Percentiles rank a stretch among this genome's conserved stretches.
phyloP scores from a whole-genome alignment of 768 basidiomycete species.

The Tylopilus plumbeoviolaceoides region DNA sequence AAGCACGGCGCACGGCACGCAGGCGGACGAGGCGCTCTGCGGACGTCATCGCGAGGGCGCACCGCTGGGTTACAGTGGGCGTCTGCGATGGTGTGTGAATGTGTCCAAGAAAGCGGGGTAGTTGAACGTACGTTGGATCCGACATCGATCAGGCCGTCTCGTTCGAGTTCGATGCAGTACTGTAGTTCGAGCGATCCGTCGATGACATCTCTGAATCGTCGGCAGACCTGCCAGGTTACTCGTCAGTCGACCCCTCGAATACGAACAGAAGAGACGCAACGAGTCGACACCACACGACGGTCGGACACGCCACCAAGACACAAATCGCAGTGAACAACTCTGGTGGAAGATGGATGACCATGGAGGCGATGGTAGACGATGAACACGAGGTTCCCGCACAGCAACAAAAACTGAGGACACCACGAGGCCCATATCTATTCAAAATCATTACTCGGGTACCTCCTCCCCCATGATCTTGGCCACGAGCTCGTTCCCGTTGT shows the following conservation, averaged over 20 bases:
- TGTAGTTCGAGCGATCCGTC: constrained; percentile 31
- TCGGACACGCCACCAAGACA: constrained; percentile 5
- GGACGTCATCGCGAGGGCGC: neutral
- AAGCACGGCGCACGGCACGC: constrained; percentile 32
- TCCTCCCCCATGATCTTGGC: constrained; percentile 63
- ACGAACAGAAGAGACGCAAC: constrained; percentile 1
- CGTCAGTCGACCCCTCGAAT: neutral
- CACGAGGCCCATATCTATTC: neutral
- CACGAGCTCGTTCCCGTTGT: constrained; percentile 63
- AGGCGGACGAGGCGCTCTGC: constrained; percentile 33
- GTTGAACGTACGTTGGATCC: neutral
- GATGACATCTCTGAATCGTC: constrained; percentile 14
- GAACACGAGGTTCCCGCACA: neutral
- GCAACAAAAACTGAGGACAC: neutral
- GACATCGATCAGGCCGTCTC: constrained; percentile 34
- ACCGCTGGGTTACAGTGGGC: too few relatives aligned
- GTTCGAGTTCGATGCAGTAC: constrained; percentile 37
- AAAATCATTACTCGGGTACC: constrained; percentile 5
- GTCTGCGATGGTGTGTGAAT: neutral
- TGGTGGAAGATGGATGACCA: constrained; percentile 12
- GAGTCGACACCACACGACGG: constrained; percentile 9
- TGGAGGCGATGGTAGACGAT: neutral
- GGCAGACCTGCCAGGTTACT: constrained; percentile 23
- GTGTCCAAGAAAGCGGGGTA: too few relatives aligned
- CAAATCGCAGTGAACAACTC: constrained; percentile 15